These are phyloP conservation scores for Carex arenaria DNA, from an alignment of 202 grass and related monocot genomes.

Conservation along the genomic window DNA sequence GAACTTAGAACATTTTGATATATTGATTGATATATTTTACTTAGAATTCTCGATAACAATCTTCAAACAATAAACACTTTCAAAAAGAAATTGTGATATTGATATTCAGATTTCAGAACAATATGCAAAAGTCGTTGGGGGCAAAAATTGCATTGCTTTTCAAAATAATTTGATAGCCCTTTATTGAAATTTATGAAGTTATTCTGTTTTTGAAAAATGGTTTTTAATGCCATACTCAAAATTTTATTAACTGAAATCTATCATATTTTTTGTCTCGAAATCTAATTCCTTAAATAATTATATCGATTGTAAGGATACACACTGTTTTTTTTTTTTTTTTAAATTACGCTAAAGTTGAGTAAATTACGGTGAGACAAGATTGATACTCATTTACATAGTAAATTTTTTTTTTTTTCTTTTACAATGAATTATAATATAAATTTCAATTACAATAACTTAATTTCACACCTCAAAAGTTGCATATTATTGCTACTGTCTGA, in stretches of 20 bases:
- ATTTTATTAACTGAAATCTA: neutral
- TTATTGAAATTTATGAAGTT: too few relatives aligned
- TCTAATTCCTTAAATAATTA: neutral
- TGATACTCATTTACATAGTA: neutral
- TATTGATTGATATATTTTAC: too few relatives aligned
- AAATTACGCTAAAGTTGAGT: neutral
- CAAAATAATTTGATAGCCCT: too few relatives aligned
- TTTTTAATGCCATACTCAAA: neutral
- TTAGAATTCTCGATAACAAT: too few relatives aligned
- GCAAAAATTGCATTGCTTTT: too few relatives aligned
- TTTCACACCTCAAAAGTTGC: neutral
- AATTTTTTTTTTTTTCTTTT: neutral
- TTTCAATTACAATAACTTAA: neutral
- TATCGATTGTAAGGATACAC: neutral
- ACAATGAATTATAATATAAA: neutral
- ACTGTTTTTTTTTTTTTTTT: neutral
- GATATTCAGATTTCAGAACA: too few relatives aligned
- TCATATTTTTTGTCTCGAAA: neutral
- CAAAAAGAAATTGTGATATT: too few relatives aligned
- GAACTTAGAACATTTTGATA: too few relatives aligned
- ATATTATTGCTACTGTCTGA: neutral
- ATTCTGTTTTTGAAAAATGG: neutral
- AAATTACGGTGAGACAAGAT: neutral
- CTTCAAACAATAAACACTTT: too few relatives aligned
- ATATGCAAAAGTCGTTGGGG: too few relatives aligned